A percentile compares a stretch with the other conserved stretches of the same genome.
These are phyloP conservation scores for Fraxinus sp. DNA, from an alignment of 305 asterid species.

Conservation along the genomic window DNA sequence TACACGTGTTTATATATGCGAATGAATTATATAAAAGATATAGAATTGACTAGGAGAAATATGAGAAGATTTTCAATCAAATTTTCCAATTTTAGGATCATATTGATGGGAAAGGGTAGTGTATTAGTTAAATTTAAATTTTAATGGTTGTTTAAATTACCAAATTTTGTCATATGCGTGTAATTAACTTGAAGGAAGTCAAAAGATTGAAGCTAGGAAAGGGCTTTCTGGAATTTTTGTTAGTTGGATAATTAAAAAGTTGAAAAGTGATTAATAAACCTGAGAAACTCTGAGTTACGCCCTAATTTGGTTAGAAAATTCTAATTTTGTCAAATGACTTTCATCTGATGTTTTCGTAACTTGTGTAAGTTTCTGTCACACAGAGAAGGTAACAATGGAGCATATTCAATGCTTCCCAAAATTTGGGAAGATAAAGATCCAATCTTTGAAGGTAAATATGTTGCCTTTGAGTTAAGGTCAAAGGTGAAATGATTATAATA, in stretches of 20 bases:
- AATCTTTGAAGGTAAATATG: slow-evolving; percentile 52
- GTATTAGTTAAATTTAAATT: neutral
- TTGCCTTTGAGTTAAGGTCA: neutral
- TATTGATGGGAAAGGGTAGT: neutral
- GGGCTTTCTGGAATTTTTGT: neutral
- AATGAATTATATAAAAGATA: neutral
- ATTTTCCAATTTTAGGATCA: neutral
- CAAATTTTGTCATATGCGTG: neutral
- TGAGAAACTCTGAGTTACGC: neutral
- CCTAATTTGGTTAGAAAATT: neutral
- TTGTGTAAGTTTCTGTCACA: slow-evolving; percentile 5
- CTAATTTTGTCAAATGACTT: neutral
- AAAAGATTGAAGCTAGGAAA: neutral
- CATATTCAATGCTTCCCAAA: slow-evolving; percentile 53
- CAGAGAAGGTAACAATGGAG: slow-evolving; percentile 54
- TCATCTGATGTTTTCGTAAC: neutral
- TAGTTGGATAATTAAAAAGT: slow-evolving; percentile 13
- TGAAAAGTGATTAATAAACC: neutral
- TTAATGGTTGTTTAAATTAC: neutral
- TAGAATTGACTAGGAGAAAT: neutral
- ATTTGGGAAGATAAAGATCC: slow-evolving; percentile 45
- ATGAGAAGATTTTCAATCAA: neutral
- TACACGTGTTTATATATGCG: neutral
- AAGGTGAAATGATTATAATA: neutral
- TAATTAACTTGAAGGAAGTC: neutral